Base-by-base conservation (phyloP, 192 early-diverging fungal genomes). In the Pilobolus umbonatus region DNA sequence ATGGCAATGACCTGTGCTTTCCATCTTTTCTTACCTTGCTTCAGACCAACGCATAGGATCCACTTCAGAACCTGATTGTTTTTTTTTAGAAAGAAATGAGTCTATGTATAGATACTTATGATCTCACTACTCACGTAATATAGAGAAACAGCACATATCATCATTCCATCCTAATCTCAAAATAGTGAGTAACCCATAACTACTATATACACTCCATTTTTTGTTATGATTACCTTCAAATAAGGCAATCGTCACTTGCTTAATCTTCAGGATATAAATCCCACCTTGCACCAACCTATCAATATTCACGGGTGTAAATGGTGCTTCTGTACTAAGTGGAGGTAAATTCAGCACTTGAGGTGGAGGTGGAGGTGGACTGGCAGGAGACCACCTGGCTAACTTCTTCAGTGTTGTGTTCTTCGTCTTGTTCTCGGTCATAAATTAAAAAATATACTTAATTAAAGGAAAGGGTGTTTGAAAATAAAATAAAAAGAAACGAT, bases 71-170 rank as follows among this genome's bases (percentile, higher is more conserved):
- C 67, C 67, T 68, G 49, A 19, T 21, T 31, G 29, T 22, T 24
- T 10, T 36, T 8, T 24, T 54, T 35, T 34, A 22, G 29, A n/a
- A 32, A 48, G 25, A 30, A 24, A 51, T 21, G 17, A 44, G n/a
- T 11, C 30, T 34, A 7, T 31, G 21, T 11, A 62, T 45, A 26
- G 35, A 48, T 12, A 54, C 0, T 15, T 19, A 9, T 10, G 31
- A 24, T 2, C 19, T 40, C 30, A 31, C 15, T 35, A 62, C 51
- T 68, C 62, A 62, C 70, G 53, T 24, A 72, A 52, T 34, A 72
- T 46, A 46, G 60, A 62, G 55, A 66, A 72, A 29, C 70, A 72
- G 30, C 70, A 72, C 60, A 72, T 66, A 52, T 72, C 64, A 60
- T 72, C 70, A 35, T 72, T 61, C 70, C 70, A 72, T 8, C 70